Conservation (phyloP, 140 eudicot species). For the Anethum foeniculum region DNA sequence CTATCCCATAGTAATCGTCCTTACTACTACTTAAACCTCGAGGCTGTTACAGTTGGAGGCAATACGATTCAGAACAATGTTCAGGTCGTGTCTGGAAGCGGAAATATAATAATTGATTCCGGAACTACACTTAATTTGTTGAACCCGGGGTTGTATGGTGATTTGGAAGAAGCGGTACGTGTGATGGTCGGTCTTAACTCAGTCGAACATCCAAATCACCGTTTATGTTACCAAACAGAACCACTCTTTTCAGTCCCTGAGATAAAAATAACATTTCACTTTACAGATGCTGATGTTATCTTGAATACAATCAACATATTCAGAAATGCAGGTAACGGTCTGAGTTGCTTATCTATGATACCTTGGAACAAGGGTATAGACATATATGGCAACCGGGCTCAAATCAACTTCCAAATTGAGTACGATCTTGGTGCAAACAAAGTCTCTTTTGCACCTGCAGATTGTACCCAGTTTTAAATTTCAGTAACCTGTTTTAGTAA, state of each 20-base stretch:
- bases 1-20: background rate
- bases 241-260: background rate
- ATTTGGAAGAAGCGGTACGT: background rate
- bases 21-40: background rate
- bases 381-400: background rate
- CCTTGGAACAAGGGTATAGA: background rate
- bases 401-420: background rate
- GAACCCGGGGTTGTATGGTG: background rate
- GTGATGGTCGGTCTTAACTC: background rate
- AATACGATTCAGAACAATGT: background rate
- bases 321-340: background rate
- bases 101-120: background rate
- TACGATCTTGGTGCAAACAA: background rate
- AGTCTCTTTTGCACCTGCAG: constrained; percentile 4
- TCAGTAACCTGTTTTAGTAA: background rate
- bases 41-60: background rate
- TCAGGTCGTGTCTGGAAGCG: background rate
- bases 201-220: background rate
- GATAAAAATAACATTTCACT: background rate
- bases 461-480: background rate
- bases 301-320: background rate
- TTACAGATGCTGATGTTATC: background rate
- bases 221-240: background rate
- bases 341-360: background rate
- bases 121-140: background rate